Percentiles rank a stretch among this genome's conserved stretches.
Conservation (phyloP, 164 flowering plant genomes). For the Sedum album region DNA sequence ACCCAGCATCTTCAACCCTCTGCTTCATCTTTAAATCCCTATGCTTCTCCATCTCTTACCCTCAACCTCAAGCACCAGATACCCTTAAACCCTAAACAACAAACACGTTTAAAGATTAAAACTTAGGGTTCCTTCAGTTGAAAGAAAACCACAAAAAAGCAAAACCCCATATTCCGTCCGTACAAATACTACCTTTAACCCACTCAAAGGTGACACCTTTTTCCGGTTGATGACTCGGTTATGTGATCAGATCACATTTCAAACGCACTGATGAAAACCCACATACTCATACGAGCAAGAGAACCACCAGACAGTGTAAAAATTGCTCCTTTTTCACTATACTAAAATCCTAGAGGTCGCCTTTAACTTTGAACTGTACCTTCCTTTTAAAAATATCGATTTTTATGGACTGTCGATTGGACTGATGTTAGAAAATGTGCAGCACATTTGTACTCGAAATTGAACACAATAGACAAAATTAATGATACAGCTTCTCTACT, state of each 20-base stretch:
- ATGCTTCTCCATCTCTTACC: neutral
- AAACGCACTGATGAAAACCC: neutral
- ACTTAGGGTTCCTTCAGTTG: neutral
- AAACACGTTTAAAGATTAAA: neutral
- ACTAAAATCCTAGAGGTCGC: neutral
- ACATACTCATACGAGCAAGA: neutral
- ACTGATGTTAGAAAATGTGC: neutral
- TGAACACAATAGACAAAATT: neutral
- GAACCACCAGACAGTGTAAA: neutral
- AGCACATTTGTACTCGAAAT: neutral
- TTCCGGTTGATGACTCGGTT: neutral
- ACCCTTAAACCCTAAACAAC: neutral
- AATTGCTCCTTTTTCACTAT: neutral
- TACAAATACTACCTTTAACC: neutral
- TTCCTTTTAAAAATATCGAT: neutral
- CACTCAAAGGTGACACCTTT: neutral
- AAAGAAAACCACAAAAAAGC: conserved; percentile 1
- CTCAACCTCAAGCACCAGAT: neutral
- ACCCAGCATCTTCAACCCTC: conserved; percentile 6
- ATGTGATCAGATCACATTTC: conserved; percentile 1
- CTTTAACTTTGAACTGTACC: neutral
- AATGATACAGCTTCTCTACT: neutral
- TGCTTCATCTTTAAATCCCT: neutral
- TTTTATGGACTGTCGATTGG: neutral
- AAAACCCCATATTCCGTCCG: neutral